Conservation (phyloP, 257 asterid species). For the Haberlea rhodopensis region DNA sequence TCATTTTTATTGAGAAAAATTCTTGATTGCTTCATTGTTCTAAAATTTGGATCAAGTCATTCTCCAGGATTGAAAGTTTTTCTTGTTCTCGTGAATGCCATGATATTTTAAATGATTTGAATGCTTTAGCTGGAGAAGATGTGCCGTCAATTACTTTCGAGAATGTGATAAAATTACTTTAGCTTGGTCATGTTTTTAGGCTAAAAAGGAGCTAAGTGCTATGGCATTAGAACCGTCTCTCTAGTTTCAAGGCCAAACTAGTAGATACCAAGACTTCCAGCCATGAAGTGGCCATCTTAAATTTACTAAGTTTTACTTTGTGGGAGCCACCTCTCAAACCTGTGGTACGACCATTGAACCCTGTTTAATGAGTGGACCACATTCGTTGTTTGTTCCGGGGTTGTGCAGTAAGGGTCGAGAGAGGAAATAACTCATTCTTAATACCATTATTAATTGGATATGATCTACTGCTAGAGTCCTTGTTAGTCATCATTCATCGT, state of each 20-base stretch:
- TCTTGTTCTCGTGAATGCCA: not conserved
- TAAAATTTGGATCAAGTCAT: not conserved
- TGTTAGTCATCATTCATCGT: not conserved
- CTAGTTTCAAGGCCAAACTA: too few relatives aligned
- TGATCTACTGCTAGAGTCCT: not conserved
- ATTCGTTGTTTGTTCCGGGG: not conserved
- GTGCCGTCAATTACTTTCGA: not conserved
- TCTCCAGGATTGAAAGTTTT: not conserved
- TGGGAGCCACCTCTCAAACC: not conserved
- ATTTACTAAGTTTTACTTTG: too few relatives aligned
- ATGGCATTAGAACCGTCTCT: too few relatives aligned
- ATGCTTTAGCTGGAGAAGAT: too few relatives aligned
- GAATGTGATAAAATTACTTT: not conserved
- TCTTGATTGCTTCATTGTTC: not conserved
- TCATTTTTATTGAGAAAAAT: not conserved
- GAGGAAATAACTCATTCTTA: not conserved
- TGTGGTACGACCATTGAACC: not conserved
- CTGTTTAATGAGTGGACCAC: not conserved
- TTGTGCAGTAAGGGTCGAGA: not conserved
- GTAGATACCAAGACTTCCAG: not conserved
- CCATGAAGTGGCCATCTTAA: too few relatives aligned
- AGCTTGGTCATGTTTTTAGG: too few relatives aligned
- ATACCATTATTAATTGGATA: not conserved
- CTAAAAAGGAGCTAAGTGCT: too few relatives aligned
- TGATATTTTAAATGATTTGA: not conserved